Percentiles rank a stretch among this genome's conserved stretches.
Evolutionary conservation across 2,329 filamentous ascomycete species (phyloP).

Genomic region (Cordyceps javanica): DNA sequence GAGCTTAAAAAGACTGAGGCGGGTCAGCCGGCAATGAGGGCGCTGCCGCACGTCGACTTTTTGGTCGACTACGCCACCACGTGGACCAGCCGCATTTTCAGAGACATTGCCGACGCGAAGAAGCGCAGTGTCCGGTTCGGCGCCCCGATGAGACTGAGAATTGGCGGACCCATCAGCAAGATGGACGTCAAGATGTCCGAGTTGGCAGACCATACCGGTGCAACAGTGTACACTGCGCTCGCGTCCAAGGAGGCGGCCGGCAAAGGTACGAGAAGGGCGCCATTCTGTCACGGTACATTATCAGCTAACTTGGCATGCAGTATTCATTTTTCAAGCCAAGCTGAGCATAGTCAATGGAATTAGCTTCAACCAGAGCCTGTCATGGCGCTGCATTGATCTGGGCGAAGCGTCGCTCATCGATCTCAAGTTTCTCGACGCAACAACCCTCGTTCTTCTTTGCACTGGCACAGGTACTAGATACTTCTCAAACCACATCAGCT

Average conservation of each 20-base stretch:
- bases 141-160: slow-evolving; percentile 39
- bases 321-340: slow-evolving; percentile 50
- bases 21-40: slow-evolving; percentile 40
- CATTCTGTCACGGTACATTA: slow-evolving; percentile 41
- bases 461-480: slow-evolving; percentile 28
- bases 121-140: slow-evolving; percentile 63
- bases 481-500: background rate
- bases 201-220: slow-evolving; percentile 28
- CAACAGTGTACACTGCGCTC: slow-evolving; percentile 35
- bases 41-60: slow-evolving; percentile 57
- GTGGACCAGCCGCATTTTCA: slow-evolving; percentile 57
- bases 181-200: slow-evolving; percentile 54
- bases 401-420: slow-evolving; percentile 46
- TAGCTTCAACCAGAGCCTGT: slow-evolving; percentile 38
- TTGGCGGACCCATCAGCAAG: slow-evolving; percentile 39
- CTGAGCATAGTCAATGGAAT: slow-evolving; percentile 53
- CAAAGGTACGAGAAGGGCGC: slow-evolving; percentile 30
- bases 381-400: slow-evolving; percentile 36
- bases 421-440: slow-evolving; percentile 61
- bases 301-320: slow-evolving; percentile 27
- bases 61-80: slow-evolving; percentile 52
- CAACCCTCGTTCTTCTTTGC: slow-evolving; percentile 55
- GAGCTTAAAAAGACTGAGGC: slow-evolving; percentile 42
- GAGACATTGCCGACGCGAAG: slow-evolving; percentile 63
- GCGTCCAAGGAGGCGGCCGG: slow-evolving; percentile 30